Conservation (phyloP, 1,284 basidiomycete genomes). For the Tylopilus orsonianus region DNA sequence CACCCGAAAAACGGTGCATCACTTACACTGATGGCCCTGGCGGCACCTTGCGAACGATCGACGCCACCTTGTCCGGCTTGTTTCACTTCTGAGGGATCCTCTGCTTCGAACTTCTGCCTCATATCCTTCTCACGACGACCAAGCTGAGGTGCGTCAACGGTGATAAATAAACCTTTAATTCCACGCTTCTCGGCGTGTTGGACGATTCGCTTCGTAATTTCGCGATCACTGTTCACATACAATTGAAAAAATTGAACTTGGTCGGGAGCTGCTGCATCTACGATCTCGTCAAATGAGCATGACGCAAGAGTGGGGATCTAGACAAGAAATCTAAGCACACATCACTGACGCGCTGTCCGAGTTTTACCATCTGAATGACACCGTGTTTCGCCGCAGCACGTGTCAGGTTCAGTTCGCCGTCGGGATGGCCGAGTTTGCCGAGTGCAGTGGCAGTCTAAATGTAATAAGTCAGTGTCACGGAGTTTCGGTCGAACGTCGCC, state of each 20-base stretch:
- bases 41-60: constrained; percentile 88
- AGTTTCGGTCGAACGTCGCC: background rate
- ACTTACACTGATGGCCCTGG: constrained; percentile 87
- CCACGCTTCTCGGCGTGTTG: constrained; percentile 83
- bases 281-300: constrained; percentile 87
- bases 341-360: background rate
- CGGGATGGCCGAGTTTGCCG: constrained; percentile 92
- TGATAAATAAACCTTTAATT: constrained; percentile 86
- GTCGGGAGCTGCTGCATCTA: constrained; percentile 73
- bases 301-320: constrained; percentile 88
- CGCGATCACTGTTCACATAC: constrained; percentile 82
- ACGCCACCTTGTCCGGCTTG: constrained; percentile 59
- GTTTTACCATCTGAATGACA: constrained; percentile 83
- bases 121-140: constrained; percentile 93
- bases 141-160: constrained; percentile 91
- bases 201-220: constrained; percentile 79
- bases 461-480: constrained; percentile 10
- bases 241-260: constrained; percentile 83
- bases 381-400: constrained; percentile 77
- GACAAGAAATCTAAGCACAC: background rate
- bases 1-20: background rate
- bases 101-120: constrained; percentile 92
- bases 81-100: constrained; percentile 71
- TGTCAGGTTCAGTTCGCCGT: constrained; percentile 88
- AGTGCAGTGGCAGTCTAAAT: constrained; percentile 71